phyloP scores from a whole-genome alignment of 78 protist species.

The Dictyostelium discoideum region DNA sequence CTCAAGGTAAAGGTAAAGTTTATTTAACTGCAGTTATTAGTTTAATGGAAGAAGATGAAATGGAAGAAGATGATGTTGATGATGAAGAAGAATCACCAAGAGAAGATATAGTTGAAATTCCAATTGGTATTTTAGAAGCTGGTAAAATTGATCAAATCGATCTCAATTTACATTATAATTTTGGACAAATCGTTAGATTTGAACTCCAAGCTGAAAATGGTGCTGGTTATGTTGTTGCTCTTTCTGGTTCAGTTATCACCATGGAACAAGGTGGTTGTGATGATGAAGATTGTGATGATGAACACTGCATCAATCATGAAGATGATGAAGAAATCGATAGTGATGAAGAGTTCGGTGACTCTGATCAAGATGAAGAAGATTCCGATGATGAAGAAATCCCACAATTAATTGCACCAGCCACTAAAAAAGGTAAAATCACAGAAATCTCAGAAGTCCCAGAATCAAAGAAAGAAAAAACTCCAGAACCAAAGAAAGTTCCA shows the following conservation, averaged over 20 bases:
- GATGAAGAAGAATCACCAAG: background rate
- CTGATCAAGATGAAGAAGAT: background rate
- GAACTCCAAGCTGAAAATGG: background rate
- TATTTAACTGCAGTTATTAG: conserved; percentile 20
- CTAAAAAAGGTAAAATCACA: background rate
- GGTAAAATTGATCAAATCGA: conserved; percentile 14
- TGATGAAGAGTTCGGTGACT: background rate
- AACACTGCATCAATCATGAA: background rate
- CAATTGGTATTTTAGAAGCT: conserved; percentile 23
- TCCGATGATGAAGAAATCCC: background rate
- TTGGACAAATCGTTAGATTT: background rate
- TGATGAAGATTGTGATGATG: conserved; percentile 27
- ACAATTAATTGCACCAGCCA: background rate
- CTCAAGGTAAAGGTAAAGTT: background rate
- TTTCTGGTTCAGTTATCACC: background rate
- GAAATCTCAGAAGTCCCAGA: background rate
- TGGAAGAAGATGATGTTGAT: background rate
- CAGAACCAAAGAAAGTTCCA: background rate
- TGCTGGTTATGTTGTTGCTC: background rate
- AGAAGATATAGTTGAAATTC: background rate
- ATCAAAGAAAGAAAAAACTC: background rate
- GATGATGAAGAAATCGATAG: conserved; percentile 15
- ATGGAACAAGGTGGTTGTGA: background rate
- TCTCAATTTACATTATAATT: background rate
- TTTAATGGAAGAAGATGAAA: background rate